Evolutionary conservation across 345 rosid genomes (phyloP).

Genomic region (Geranium brycei): DNA sequence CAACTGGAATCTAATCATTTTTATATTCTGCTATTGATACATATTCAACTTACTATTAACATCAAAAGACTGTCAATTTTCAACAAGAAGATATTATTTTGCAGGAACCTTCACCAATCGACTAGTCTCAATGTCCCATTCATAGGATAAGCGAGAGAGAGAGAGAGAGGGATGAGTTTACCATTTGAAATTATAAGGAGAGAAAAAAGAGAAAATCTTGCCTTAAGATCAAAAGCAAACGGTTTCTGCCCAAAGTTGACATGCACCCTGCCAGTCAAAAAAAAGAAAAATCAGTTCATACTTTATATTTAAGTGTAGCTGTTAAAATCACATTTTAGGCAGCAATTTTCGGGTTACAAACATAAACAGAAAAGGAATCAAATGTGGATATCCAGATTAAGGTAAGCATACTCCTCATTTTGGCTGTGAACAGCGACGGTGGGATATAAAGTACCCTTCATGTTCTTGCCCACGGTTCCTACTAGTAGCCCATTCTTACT

Average conservation of each 20-base stretch:
- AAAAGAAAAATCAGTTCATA: not conserved
- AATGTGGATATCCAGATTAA: conserved; percentile 6
- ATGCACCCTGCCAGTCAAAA: conserved; percentile 44
- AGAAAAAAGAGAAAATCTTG: conserved; percentile 12
- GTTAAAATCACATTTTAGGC: not conserved
- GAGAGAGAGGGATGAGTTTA: too few relatives aligned
- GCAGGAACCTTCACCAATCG: not conserved
- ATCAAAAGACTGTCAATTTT: not conserved
- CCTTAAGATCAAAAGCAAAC: conserved; percentile 80
- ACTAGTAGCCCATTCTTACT: conserved; percentile 75
- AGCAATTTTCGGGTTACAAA: not conserved
- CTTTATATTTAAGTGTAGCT: not conserved
- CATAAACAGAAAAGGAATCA: not conserved
- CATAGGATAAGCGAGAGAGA: too few relatives aligned
- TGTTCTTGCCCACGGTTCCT: conserved; percentile 51
- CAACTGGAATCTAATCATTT: not conserved
- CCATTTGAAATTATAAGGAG: not conserved
- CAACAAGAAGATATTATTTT: not conserved
- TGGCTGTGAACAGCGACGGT: conserved; percentile 92
- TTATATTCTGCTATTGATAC: not conserved
- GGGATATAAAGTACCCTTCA: conserved; percentile 67
- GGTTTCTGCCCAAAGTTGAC: conserved; percentile 79
- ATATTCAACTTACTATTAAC: not conserved
- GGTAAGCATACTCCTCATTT: conserved; percentile 74
- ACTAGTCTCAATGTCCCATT: not conserved